Evolutionary conservation across 305 asterid species (phyloP).

Genomic region (Fraxinus angustifolia): DNA sequence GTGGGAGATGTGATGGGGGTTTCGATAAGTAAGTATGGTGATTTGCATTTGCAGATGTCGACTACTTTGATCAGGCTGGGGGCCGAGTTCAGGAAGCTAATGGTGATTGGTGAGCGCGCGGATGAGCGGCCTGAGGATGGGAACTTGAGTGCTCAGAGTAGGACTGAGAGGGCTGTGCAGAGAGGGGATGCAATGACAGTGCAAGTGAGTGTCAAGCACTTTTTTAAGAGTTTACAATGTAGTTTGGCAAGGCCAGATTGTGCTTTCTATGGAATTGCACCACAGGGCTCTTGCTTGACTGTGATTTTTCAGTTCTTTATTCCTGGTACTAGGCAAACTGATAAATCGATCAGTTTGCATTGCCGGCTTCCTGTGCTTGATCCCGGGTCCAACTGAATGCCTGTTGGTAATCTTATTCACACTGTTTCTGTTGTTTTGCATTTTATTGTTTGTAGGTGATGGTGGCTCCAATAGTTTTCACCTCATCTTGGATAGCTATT

Average conservation of each 20-base stretch:
- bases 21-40: constrained; percentile 71
- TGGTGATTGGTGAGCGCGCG: constrained; percentile 67
- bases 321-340: constrained; percentile 74
- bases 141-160: constrained; percentile 50
- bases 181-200: constrained; percentile 81
- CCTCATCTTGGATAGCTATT: neutral
- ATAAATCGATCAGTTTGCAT: constrained; percentile 78
- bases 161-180: constrained; percentile 56
- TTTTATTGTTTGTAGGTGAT: neutral
- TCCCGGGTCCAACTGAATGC: constrained; percentile 62
- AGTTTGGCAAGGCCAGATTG: constrained; percentile 80
- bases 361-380: constrained; percentile 92
- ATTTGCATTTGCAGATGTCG: constrained; percentile 70
- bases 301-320: constrained; percentile 85
- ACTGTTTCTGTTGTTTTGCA: neutral
- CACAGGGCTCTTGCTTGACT: constrained; percentile 64
- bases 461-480: neutral
- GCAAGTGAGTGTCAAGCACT: constrained; percentile 82
- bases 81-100: constrained; percentile 64
- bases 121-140: constrained; percentile 42
- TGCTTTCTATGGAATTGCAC: constrained; percentile 73
- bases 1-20: constrained; percentile 84
- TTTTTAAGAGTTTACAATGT: constrained; percentile 71
- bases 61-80: constrained; percentile 66
- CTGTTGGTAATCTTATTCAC: neutral